phyloP scores from a whole-genome alignment of 169 alveolate genomes.

The Cryptosporidium meleagridis region DNA sequence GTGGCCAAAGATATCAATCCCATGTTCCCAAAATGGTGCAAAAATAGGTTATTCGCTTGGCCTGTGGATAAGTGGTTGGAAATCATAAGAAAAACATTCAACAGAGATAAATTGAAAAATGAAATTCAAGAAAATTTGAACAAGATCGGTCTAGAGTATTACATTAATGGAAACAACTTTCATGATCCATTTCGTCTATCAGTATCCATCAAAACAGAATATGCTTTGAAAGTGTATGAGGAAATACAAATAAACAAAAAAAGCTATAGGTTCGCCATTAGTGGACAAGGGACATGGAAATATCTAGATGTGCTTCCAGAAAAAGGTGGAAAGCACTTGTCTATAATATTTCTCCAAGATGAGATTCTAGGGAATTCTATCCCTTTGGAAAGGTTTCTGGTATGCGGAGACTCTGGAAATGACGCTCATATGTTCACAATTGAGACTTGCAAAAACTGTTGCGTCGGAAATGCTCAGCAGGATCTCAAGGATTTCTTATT shows the following conservation, averaged over 20 bases:
- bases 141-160: constrained; percentile 39
- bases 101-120: constrained; percentile 30
- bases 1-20: constrained; percentile 14
- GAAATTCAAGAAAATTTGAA: constrained; percentile 11
- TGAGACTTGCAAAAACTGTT: constrained; percentile 54
- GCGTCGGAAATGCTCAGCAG: constrained; percentile 78
- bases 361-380: constrained; percentile 19
- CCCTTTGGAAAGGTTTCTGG: constrained; percentile 55
- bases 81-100: constrained; percentile 38
- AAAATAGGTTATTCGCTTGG: constrained; percentile 61
- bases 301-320: constrained; percentile 57
- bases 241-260: constrained; percentile 47
- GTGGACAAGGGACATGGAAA: constrained; percentile 75
- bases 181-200: constrained; percentile 79
- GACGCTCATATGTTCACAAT: constrained; percentile 77
- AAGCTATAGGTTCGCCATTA: constrained; percentile 54
- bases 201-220: constrained; percentile 58
- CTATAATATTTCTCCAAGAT: constrained; percentile 27
- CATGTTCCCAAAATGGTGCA: constrained; percentile 76
- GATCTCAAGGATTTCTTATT: constrained; percentile 70
- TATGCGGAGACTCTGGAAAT: constrained; percentile 79
- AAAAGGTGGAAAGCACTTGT: constrained; percentile 37
- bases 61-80: constrained; percentile 66
- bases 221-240: constrained; percentile 1
- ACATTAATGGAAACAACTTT: constrained; percentile 76